A percentile compares a stretch with the other conserved stretches of the same genome.
Evolutionary conservation across 441 rosid species (phyloP).

Genomic region (Brassica hybrid): DNA sequence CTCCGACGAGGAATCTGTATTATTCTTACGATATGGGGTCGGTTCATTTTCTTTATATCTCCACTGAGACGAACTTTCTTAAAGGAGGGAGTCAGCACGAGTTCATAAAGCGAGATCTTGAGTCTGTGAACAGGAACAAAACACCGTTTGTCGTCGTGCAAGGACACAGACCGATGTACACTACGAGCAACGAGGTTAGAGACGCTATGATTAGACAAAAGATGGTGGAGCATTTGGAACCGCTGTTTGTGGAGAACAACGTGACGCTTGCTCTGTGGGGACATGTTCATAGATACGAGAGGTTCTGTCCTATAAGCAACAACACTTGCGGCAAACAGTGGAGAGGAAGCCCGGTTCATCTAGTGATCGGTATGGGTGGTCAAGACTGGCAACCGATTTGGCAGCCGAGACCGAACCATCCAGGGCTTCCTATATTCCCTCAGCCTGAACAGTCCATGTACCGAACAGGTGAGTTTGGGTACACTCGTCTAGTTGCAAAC

Average conservation of each 20-base stretch:
- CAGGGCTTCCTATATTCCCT: constrained; percentile 67
- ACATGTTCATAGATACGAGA: constrained; percentile 90
- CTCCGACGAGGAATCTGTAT: constrained; percentile 78
- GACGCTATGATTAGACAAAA: constrained; percentile 61
- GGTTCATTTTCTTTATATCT: constrained; percentile 80
- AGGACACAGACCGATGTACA: constrained; percentile 97
- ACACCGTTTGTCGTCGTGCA: constrained; percentile 82
- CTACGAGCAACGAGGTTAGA: constrained; percentile 66
- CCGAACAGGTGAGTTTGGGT: constrained; percentile 88
- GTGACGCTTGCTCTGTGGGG: constrained; percentile 93
- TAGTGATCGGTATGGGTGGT: constrained; percentile 96
- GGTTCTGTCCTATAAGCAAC: constrained; percentile 90
- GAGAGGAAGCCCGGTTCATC: constrained; percentile 77
- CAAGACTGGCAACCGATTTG: constrained; percentile 92
- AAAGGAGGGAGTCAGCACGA: constrained; percentile 67
- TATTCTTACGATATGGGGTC: constrained; percentile 73
- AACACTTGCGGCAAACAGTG: constrained; percentile 65
- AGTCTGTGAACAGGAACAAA: constrained; percentile 69
- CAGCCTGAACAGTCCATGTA: constrained; percentile 81
- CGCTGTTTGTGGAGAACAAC: constrained; percentile 68
- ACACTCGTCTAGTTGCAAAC: constrained; percentile 81
- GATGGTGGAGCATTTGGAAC: constrained; percentile 84
- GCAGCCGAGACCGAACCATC: constrained; percentile 86
- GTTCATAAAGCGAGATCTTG: constrained; percentile 74
- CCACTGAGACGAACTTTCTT: constrained; percentile 88